phyloP scores from a whole-genome alignment of 2,329 filamentous ascomycete genomes.

The Nemania serpens region DNA sequence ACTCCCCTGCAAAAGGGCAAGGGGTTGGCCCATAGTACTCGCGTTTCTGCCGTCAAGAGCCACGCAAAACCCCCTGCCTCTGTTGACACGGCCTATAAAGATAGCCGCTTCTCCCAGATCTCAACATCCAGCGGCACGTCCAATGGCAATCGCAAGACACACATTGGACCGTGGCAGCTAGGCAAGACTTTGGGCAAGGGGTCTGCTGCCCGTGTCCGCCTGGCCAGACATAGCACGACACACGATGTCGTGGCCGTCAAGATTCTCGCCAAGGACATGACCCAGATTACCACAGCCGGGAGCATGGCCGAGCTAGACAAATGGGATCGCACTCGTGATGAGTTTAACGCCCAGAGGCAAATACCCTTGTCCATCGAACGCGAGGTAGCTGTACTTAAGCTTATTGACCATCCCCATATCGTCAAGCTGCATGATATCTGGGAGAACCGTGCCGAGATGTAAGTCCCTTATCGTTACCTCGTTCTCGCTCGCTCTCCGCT shows the following conservation, averaged over 20 bases:
- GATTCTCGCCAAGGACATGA: conserved; percentile 85
- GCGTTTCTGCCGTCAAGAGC: conserved; percentile 2
- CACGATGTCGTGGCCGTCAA: conserved; percentile 89
- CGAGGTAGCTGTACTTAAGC: conserved; percentile 95
- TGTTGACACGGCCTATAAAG: conserved; percentile 20
- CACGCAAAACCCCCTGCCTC: conserved; percentile 3
- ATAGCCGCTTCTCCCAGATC: conserved; percentile 37
- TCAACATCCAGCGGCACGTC: conserved; percentile 37
- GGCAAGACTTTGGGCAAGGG: conserved; percentile 89
- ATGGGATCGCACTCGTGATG: conserved; percentile 64
- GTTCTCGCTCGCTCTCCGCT: conserved; percentile 29
- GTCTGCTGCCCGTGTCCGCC: conserved; percentile 83
- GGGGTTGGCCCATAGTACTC: conserved; percentile 10
- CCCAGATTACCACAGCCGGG: conserved; percentile 79
- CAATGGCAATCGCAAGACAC: conserved; percentile 62
- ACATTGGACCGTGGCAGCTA: conserved; percentile 92
- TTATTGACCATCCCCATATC: conserved; percentile 93
- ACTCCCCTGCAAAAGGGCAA: conserved; percentile 5
- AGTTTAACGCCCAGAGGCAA: conserved; percentile 64
- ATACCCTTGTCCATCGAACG: conserved; percentile 91
- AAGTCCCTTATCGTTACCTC: conserved; percentile 43
- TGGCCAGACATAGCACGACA: conserved; percentile 79
- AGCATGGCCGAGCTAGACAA: conserved; percentile 84
- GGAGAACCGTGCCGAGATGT: conserved; percentile 97
- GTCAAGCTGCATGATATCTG: conserved; percentile 95